These are phyloP conservation scores for Hymenoscyphus occultus DNA, from an alignment of 2,329 filamentous ascomycete species.

Conservation along the genomic window DNA sequence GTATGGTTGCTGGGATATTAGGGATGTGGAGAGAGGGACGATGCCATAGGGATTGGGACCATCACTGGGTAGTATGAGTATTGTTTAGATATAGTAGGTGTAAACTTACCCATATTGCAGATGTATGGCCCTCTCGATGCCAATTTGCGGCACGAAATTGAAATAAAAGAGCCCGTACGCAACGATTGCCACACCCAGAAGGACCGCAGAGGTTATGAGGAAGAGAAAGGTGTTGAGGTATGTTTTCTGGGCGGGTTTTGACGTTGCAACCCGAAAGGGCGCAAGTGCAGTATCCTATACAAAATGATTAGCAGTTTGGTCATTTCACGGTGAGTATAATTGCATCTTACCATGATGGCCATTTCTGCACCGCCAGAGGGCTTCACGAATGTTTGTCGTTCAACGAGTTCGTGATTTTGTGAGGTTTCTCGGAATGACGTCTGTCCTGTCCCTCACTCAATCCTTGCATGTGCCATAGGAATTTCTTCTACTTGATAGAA, in stretches of 20 bases:
- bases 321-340: not conserved
- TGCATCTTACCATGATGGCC: conserved; percentile 6
- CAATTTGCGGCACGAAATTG: conserved; percentile 64
- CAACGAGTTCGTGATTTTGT: not conserved
- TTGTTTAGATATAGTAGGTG: conserved; percentile 4
- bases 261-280: conserved; percentile 54
- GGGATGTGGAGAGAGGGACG: conserved; percentile 39
- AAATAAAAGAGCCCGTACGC: conserved; percentile 68
- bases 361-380: not conserved
- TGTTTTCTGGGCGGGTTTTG: conserved; percentile 59
- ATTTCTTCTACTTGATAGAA: not conserved
- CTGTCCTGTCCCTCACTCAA: not conserved
- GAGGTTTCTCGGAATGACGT: conserved; percentile 1
- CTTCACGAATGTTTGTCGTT: not conserved
- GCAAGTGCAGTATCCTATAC: conserved; percentile 50
- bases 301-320: not conserved
- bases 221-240: conserved; percentile 55
- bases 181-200: conserved; percentile 55
- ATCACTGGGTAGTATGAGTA: conserved; percentile 36
- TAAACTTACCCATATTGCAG: conserved; percentile 58
- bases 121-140: conserved; percentile 59
- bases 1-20: conserved; percentile 75
- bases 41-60: conserved; percentile 37
- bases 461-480: not conserved
- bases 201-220: conserved; percentile 45